These are phyloP conservation scores for Penicillium concentricum DNA, from an alignment of 2,329 filamentous ascomycete species.

Conservation along the genomic window DNA sequence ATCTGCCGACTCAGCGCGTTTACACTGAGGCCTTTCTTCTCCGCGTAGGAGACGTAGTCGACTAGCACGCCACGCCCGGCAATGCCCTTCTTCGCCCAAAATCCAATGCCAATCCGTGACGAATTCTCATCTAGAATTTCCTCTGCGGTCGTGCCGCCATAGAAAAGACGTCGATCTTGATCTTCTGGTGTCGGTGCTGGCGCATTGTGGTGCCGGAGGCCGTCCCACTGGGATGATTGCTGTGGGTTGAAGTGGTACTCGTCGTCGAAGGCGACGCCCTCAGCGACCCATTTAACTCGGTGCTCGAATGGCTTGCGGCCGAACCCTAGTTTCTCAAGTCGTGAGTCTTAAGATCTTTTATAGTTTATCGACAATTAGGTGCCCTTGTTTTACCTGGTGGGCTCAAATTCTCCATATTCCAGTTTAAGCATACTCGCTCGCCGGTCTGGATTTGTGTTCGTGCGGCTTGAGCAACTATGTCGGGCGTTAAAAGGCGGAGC, in stretches of 20 bases:
- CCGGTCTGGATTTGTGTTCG: slow-evolving; percentile 54
- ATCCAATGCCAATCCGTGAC: slow-evolving; percentile 37
- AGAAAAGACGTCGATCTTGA: slow-evolving; percentile 32
- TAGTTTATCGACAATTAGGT: neutral
- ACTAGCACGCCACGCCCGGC: slow-evolving; percentile 43
- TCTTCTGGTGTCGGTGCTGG: slow-evolving; percentile 38
- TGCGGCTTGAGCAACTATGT: slow-evolving; percentile 52
- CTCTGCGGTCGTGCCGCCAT: slow-evolving; percentile 37
- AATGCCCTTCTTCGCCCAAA: slow-evolving; percentile 41
- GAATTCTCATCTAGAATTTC: slow-evolving; percentile 36
- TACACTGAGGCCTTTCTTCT: slow-evolving; percentile 31
- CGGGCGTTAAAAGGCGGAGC: slow-evolving; percentile 53
- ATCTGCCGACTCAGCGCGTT: slow-evolving; percentile 35
- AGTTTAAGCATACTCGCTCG: slow-evolving; percentile 54
- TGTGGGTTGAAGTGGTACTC: slow-evolving; percentile 55
- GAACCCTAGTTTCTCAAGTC: slow-evolving; percentile 46
- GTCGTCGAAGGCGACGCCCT: slow-evolving; percentile 50
- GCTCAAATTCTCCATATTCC: slow-evolving; percentile 58
- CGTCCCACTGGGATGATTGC: slow-evolving; percentile 56
- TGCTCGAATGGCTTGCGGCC: slow-evolving; percentile 53
- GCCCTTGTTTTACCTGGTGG: slow-evolving; percentile 29
- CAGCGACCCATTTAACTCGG: slow-evolving; percentile 49
- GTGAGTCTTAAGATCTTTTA: neutral
- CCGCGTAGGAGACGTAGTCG: slow-evolving; percentile 39
- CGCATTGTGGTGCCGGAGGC: slow-evolving; percentile 52